Evolutionary conservation across 768 basidiomycete species (phyloP).

Genomic region (Podaxis sp.): DNA sequence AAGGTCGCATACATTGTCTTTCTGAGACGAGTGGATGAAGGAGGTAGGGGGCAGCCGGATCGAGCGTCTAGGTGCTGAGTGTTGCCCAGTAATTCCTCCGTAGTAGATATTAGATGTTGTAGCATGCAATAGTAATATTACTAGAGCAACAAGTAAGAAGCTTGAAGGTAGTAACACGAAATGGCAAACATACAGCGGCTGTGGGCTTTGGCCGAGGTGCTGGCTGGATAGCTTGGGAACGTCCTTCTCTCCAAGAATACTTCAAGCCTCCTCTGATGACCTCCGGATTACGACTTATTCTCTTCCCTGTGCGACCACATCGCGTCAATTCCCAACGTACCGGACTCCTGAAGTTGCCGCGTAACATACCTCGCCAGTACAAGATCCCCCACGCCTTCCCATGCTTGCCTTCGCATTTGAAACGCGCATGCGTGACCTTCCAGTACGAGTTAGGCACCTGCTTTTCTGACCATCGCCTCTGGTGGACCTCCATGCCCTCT

Average conservation of each 20-base stretch:
- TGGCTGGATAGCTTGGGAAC: conserved; percentile 31
- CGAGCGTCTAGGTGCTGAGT: neutral
- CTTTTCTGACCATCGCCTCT: conserved; percentile 73
- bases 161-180: neutral
- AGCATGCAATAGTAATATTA: neutral
- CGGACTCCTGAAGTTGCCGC: neutral
- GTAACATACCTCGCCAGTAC: conserved; percentile 72
- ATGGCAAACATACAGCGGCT: neutral
- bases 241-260: conserved; percentile 69
- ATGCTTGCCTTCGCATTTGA: conserved; percentile 73
- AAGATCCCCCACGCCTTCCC: conserved; percentile 85
- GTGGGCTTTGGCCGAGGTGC: neutral
- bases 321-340: conserved; percentile 6
- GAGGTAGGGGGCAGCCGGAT: neutral
- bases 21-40: neutral
- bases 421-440: conserved; percentile 67
- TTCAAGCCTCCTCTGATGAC: conserved; percentile 72
- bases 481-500: conserved; percentile 67
- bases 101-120: neutral
- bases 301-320: conserved; percentile 45
- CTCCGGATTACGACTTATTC: conserved; percentile 59
- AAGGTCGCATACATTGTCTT: neutral
- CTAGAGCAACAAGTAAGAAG: neutral
- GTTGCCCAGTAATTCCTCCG: neutral
- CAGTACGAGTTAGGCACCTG: conserved; percentile 70